Base-by-base conservation (phyloP, 1,284 basidiomycete species). In the Mycosarcoma maydis region DNA sequence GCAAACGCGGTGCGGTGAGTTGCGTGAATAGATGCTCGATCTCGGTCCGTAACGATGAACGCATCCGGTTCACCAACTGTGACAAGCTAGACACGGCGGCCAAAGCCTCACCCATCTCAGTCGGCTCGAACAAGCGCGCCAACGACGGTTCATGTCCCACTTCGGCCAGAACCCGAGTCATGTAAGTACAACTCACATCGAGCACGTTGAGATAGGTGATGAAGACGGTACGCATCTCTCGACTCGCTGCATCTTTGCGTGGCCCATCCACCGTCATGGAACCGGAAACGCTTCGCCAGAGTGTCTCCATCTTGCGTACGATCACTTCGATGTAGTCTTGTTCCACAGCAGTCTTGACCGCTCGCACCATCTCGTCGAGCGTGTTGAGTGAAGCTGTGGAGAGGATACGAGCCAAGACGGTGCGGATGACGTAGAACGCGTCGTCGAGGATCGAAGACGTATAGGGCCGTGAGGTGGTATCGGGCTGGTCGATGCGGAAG, bases 1-100 rank as follows among this genome's bases (percentile, higher is more conserved):
- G 88, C 29, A 98, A 82, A 55, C 90, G 89, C 0, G 94, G 92
- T 22, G 92, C 87, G 54, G 94, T 87, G 9, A 97, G 85, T 77
- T 96, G 92, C 68, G 92, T 94, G 85, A 98, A 98, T 20, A 98
- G 85, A 75, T 94, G 92, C 72, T 98, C 95, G 36, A 97, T 86
- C 30, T 94, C 92, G 10, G 87, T 86, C 89, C 94, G 80, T 3
- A 62, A 20, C 24, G 45, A 58, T 9, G 49, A 74, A 1, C 42
- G 47, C 39, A 64, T 62, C 19, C 56, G 67, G n/a, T 52, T 43
- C 20, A 66, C 67, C 2, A 62, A 43, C 16, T 32, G 32, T 3
- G 39, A 47, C 4, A 71, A 36, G 10, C 57, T 45, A 6, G 50
- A 34, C 3, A 70, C 42, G 19, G 50, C 41, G 8, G 55, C 44